Conservation (phyloP, 2,329 filamentous ascomycete species). For the Colletotrichum somersetense region DNA sequence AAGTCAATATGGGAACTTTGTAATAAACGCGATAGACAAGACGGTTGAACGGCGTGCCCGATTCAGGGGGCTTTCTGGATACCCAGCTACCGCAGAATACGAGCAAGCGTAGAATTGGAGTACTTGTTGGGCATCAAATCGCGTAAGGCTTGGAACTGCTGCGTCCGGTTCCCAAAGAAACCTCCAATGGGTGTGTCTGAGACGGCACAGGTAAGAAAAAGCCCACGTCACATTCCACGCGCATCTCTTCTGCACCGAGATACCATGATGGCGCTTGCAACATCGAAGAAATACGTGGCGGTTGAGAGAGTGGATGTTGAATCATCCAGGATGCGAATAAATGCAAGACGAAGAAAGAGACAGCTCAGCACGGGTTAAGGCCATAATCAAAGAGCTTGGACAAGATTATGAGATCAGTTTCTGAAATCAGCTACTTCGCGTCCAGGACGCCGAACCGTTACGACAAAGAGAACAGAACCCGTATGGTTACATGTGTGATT, state of each 20-base stretch:
- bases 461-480: slow-evolving; percentile 37
- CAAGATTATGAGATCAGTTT: slow-evolving; percentile 11
- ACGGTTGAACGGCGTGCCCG: not conserved
- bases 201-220: not conserved
- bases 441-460: slow-evolving; percentile 38
- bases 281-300: not conserved
- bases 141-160: not conserved
- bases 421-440: slow-evolving; percentile 40
- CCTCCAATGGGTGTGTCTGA: not conserved
- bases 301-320: not conserved
- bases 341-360: not conserved
- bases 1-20: not conserved
- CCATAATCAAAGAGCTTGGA: not conserved
- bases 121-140: not conserved
- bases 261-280: not conserved
- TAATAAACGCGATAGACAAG: slow-evolving; percentile 14
- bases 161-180: not conserved
- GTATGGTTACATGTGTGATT: slow-evolving; percentile 40
- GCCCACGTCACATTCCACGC: not conserved
- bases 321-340: not conserved
- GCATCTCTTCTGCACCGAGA: not conserved
- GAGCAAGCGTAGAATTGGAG: not conserved
- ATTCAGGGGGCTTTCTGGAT: not conserved
- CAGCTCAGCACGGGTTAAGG: too few species aligned
- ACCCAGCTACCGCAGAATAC: not conserved